phyloP scores from a whole-genome alignment of 1,139 yeast species.

The Pichia sp. region DNA sequence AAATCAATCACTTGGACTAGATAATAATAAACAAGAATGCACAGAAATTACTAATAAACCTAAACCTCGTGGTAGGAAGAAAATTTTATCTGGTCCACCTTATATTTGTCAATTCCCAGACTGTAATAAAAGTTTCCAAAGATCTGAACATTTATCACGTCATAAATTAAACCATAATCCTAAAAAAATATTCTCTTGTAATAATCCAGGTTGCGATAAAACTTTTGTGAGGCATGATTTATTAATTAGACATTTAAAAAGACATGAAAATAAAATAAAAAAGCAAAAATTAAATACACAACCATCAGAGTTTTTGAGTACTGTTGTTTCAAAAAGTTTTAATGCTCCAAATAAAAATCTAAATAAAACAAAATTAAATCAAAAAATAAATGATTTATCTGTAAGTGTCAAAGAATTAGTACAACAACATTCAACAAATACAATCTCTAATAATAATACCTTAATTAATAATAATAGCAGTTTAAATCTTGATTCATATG shows the following conservation, averaged over 20 bases:
- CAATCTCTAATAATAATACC: background rate
- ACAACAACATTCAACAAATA: conserved; percentile 1
- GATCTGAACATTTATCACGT: conserved; percentile 32
- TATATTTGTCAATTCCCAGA: conserved; percentile 26
- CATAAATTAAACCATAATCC: conserved; percentile 33
- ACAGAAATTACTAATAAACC: background rate
- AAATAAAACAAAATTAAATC: background rate
- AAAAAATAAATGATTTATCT: background rate
- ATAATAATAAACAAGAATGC: too few species aligned
- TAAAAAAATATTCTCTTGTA: conserved; percentile 40
- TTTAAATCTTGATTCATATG: background rate
- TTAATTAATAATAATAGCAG: background rate
- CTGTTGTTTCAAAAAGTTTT: conserved; percentile 10
- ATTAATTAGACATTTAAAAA: conserved; percentile 43
- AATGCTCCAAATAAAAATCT: too few species aligned
- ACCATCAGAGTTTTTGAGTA: conserved; percentile 9
- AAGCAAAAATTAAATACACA: conserved; percentile 6
- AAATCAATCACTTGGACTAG: too few species aligned
- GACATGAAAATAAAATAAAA: conserved; percentile 35
- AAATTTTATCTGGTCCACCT: conserved; percentile 24
- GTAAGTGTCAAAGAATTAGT: conserved; percentile 2
- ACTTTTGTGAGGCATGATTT: conserved; percentile 59
- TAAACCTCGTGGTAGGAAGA: conserved; percentile 18
- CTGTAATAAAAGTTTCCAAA: conserved; percentile 29
- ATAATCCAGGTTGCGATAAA: conserved; percentile 41